Conservation (phyloP, 306 rosid genomes). For the Lathyrus oleraceus region DNA sequence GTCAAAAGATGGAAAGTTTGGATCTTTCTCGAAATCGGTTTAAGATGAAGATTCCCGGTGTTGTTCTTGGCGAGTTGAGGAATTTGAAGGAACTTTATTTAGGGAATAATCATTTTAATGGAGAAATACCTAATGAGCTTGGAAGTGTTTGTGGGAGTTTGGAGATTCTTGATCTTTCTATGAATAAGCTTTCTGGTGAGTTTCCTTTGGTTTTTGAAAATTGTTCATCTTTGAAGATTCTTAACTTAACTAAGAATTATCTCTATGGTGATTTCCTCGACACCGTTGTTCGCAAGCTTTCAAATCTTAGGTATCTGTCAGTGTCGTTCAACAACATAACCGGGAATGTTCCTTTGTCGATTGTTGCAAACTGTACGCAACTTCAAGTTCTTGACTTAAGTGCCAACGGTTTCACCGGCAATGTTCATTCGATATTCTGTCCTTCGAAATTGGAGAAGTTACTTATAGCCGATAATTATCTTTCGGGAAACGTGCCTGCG, state of each 20-base stretch:
- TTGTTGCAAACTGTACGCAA: constrained; percentile 43
- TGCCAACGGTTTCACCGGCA: constrained; percentile 55
- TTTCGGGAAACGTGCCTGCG: constrained; percentile 53
- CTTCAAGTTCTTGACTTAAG: constrained; percentile 68
- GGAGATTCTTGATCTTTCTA: constrained; percentile 57
- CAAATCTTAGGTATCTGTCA: constrained; percentile 46
- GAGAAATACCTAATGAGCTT: constrained; percentile 53
- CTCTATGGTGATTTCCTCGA: constrained; percentile 55
- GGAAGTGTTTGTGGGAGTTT: constrained; percentile 52
- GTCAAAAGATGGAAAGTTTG: constrained; percentile 48
- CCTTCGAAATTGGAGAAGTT: constrained; percentile 51
- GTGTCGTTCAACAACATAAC: constrained; percentile 67
- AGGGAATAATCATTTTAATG: constrained; percentile 49
- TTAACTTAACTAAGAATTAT: constrained; percentile 57
- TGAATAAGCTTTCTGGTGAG: constrained; percentile 53
- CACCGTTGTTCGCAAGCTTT: constrained; percentile 48
- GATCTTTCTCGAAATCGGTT: constrained; percentile 60
- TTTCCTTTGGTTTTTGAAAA: constrained; percentile 53
- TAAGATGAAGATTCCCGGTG: constrained; percentile 46
- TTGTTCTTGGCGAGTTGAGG: constrained; percentile 45
- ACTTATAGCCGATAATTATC: constrained; percentile 53
- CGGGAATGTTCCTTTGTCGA: constrained; percentile 58
- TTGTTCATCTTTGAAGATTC: constrained; percentile 51
- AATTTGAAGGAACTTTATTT: constrained; percentile 51
- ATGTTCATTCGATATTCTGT: constrained; percentile 56